Percentiles rank a stretch among this genome's conserved stretches.
Evolutionary conservation across 2,329 filamentous ascomycete species (phyloP).

Genomic region (Chaetomiaceae sp.): DNA sequence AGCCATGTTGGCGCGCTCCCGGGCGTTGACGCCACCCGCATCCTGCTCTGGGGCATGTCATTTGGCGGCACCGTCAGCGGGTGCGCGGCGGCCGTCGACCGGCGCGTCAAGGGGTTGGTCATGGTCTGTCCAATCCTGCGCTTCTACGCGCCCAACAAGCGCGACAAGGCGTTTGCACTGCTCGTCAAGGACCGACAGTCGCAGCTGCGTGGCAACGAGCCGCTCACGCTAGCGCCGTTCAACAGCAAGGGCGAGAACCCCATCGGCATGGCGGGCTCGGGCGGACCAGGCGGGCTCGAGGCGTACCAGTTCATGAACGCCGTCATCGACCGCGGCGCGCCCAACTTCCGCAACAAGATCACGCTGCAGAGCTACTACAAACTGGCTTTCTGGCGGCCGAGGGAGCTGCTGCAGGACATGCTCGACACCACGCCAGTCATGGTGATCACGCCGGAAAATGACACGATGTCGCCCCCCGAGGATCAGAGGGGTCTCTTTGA

Average conservation of each 20-base stretch:
- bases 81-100: not conserved
- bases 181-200: slow-evolving; percentile 28
- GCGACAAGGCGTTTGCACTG: slow-evolving; percentile 23
- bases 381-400: slow-evolving; percentile 24
- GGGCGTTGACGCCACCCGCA: not conserved
- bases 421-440: slow-evolving; percentile 23
- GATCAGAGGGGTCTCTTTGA: slow-evolving; percentile 13
- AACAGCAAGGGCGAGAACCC: slow-evolving; percentile 35
- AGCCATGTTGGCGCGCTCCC: not conserved
- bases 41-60: not conserved
- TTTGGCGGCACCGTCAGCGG: not conserved
- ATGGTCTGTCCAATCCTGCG: not conserved
- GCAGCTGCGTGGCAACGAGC: slow-evolving; percentile 34
- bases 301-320: slow-evolving; percentile 23
- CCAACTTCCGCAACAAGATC: slow-evolving; percentile 26
- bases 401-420: slow-evolving; percentile 16
- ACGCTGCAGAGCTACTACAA: slow-evolving; percentile 29
- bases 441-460: slow-evolving; percentile 28
- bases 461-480: slow-evolving; percentile 28
- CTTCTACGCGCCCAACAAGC: slow-evolving; percentile 17
- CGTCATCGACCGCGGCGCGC: slow-evolving; percentile 13
- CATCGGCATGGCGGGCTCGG: slow-evolving; percentile 28
- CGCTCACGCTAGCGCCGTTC: slow-evolving; percentile 35
- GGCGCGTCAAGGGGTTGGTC: not conserved
- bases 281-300: slow-evolving; percentile 17